Percentiles rank a stretch among this genome's conserved stretches.
Evolutionary conservation across 441 rosid genomes (phyloP).

Genomic region (Adansonia gregorii): DNA sequence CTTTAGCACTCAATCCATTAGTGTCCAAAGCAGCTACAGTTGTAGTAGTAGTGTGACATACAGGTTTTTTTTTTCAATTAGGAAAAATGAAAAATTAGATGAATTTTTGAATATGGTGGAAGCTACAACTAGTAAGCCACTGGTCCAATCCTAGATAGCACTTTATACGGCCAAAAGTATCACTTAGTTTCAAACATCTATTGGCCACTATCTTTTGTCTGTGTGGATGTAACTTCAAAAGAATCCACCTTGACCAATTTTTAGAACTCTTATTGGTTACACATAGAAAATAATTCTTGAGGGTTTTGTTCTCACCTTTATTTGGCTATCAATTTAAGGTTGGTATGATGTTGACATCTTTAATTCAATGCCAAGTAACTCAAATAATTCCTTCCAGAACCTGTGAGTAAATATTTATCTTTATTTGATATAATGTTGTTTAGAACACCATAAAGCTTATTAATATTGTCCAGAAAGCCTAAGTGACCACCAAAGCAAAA

Average conservation of each 20-base stretch:
- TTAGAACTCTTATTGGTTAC: neutral
- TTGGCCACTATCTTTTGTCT: no score
- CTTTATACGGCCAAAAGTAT: no score
- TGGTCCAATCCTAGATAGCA: no score
- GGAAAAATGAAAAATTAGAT: no score
- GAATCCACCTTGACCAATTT: neutral
- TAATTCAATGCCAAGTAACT: neutral
- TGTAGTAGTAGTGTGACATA: no score
- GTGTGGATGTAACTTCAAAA: no score
- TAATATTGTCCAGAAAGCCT: neutral
- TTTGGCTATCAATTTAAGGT: neutral
- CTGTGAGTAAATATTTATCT: neutral
- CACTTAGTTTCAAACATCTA: no score
- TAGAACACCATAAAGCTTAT: neutral
- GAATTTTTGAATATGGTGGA: no score
- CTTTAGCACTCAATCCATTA: no score
- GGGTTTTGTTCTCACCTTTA: neutral
- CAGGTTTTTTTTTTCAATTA: no score
- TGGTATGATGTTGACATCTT: constrained; percentile 5
- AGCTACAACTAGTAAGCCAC: no score
- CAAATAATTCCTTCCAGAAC: constrained; percentile 8
- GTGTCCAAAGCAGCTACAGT: no score
- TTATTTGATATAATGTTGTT: neutral
- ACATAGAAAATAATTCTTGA: neutral
- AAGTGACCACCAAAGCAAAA: neutral